phyloP scores from a whole-genome alignment of 257 asterid genomes.

The Plantago elongata region DNA sequence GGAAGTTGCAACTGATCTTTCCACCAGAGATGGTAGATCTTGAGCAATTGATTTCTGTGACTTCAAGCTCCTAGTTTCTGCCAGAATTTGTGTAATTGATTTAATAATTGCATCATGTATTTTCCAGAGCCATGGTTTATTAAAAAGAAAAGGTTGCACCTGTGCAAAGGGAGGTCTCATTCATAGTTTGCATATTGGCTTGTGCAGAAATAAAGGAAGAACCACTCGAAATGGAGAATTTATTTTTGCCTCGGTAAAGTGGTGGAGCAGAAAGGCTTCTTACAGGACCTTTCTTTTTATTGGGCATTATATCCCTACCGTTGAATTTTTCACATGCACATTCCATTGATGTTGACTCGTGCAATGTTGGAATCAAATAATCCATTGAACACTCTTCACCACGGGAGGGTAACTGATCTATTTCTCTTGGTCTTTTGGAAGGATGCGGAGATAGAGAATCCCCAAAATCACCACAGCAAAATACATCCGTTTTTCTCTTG shows the following conservation, averaged over 20 bases:
- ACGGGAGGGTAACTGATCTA: conserved; percentile 26
- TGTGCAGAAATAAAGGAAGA: conserved; percentile 35
- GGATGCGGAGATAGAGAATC: conserved; percentile 33
- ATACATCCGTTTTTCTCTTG: conserved; percentile 27
- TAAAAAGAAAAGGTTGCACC: conserved; percentile 34
- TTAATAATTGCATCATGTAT: conserved; percentile 11
- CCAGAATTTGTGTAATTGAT: conserved; percentile 20
- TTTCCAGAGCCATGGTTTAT: conserved; percentile 4
- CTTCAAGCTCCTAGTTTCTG: conserved; percentile 28
- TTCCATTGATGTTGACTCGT: conserved; percentile 21
- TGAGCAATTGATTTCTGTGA: conserved; percentile 28
- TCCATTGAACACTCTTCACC: conserved; percentile 30
- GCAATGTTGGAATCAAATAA: conserved; percentile 23
- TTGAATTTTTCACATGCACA: conserved; percentile 24
- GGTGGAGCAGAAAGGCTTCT: conserved; percentile 96
- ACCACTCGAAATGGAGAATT: conserved; percentile 39
- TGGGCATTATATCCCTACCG: conserved; percentile 19
- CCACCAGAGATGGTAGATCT: conserved; percentile 25
- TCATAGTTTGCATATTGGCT: conserved; percentile 16
- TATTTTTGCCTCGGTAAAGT: conserved; percentile 54
- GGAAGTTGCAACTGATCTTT: conserved; percentile 29
- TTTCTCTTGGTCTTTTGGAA: conserved; percentile 31
- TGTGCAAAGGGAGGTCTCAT: conserved; percentile 14
- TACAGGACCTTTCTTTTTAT: conserved; percentile 28
- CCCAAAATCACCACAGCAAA: conserved; percentile 24